These are phyloP conservation scores for Mycena alexandri DNA, from an alignment of 768 basidiomycete genomes.

Conservation along the genomic window DNA sequence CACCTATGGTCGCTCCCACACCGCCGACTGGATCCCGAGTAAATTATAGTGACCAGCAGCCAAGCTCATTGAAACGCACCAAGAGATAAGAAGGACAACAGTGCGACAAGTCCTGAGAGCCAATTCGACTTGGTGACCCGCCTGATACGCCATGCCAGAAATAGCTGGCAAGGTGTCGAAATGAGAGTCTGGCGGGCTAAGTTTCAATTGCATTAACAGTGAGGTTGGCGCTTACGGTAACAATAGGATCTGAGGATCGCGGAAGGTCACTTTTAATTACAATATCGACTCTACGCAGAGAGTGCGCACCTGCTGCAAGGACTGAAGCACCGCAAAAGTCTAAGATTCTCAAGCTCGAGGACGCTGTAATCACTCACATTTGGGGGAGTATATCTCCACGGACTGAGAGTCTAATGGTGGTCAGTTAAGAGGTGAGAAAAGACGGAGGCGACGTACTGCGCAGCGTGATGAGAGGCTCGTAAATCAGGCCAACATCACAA, in stretches of 20 bases:
- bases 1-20: conserved; percentile 9
- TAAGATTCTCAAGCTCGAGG: not conserved
- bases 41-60: not conserved
- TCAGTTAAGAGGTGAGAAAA: too few relatives aligned
- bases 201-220: not conserved
- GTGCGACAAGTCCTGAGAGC: conserved; percentile 21
- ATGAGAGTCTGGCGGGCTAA: conserved; percentile 21
- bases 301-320: conserved; percentile 23
- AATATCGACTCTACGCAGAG: not conserved
- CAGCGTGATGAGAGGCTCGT: conserved; percentile 32
- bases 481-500: conserved; percentile 31
- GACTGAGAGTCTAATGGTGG: conserved; percentile 11
- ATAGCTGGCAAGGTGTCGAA: conserved; percentile 35
- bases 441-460: conserved; percentile 16
- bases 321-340: not conserved
- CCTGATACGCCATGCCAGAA: conserved; percentile 36
- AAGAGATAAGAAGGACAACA: conserved; percentile 25
- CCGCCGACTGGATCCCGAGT: conserved; percentile 16
- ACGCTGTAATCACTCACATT: not conserved
- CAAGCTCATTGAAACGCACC: conserved; percentile 8
- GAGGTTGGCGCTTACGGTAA: conserved; percentile 24
- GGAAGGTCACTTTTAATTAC: not conserved
- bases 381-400: not conserved
- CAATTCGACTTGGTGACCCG: conserved; percentile 26
- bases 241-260: conserved; percentile 24